phyloP scores from a whole-genome alignment of 306 rosid genomes.

The Lablab purpureus region DNA sequence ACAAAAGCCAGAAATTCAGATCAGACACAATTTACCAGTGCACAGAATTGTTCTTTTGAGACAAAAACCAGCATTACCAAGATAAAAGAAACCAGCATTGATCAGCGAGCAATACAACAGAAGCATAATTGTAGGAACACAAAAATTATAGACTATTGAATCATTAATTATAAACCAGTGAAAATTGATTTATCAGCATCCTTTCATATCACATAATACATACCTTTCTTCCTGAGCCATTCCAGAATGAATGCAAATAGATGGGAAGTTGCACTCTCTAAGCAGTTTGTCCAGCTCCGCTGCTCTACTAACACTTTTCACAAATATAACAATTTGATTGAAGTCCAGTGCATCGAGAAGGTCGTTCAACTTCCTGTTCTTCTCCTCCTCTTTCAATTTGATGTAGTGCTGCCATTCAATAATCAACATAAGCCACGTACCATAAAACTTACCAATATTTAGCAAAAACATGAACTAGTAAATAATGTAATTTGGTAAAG shows the following conservation, averaged over 20 bases:
- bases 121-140: neutral
- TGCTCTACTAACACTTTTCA: conserved; percentile 96
- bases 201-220: conserved; percentile 21
- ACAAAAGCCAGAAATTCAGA: neutral
- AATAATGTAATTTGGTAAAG: neutral
- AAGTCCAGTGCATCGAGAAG: conserved; percentile 98
- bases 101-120: too few relatives aligned
- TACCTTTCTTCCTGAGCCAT: conserved; percentile 99
- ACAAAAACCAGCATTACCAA: neutral
- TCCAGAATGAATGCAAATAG: conserved; percentile 98
- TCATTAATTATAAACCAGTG: neutral
- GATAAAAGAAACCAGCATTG: neutral
- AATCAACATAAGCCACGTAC: conserved; percentile 39
- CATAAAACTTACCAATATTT: neutral
- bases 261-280: conserved; percentile 96
- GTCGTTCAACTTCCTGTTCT: conserved; percentile 94
- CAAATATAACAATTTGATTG: conserved; percentile 96
- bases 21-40: neutral
- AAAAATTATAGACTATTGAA: neutral
- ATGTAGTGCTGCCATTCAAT: conserved; percentile 88
- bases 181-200: neutral
- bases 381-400: conserved; percentile 94
- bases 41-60: neutral
- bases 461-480: neutral
- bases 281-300: conserved; percentile 97